Conservation (phyloP, 306 rosid genomes). For the Oemleria cerasiformis region DNA sequence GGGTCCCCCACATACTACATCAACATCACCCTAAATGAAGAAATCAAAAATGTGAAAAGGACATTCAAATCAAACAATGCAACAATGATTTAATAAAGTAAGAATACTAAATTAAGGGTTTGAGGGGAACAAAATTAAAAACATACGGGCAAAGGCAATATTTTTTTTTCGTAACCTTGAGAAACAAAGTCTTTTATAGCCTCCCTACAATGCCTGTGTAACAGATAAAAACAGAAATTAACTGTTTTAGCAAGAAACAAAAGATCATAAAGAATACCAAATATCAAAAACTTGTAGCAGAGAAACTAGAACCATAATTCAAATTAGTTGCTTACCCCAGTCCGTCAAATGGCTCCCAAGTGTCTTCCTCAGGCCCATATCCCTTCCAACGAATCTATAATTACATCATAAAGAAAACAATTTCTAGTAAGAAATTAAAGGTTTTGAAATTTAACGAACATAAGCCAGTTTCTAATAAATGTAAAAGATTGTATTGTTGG, state of each 20-base stretch:
- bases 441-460: neutral
- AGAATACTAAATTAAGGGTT: neutral
- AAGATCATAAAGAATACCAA: neutral
- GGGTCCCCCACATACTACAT: conserved; percentile 89
- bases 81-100: neutral
- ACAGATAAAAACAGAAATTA: neutral
- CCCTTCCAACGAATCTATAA: conserved; percentile 77
- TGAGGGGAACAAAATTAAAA: neutral
- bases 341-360: conserved; percentile 78
- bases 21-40: conserved; percentile 62
- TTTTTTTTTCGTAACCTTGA: conserved; percentile 37
- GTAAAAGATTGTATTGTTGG: too few relatives aligned
- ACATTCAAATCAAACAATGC: neutral
- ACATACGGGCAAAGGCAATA: conserved; percentile 71
- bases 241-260: neutral
- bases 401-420: neutral
- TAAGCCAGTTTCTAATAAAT: too few relatives aligned
- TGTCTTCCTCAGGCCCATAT: conserved; percentile 53
- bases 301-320: neutral
- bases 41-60: neutral
- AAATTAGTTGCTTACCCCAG: conserved; percentile 36
- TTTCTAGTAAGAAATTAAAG: neutral
- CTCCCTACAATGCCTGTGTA: conserved; percentile 53
- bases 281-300: neutral
- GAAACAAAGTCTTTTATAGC: conserved; percentile 47